Evolutionary conservation across 164 flowering plant genomes (phyloP).

Genomic region (Pachysandra terminalis): DNA sequence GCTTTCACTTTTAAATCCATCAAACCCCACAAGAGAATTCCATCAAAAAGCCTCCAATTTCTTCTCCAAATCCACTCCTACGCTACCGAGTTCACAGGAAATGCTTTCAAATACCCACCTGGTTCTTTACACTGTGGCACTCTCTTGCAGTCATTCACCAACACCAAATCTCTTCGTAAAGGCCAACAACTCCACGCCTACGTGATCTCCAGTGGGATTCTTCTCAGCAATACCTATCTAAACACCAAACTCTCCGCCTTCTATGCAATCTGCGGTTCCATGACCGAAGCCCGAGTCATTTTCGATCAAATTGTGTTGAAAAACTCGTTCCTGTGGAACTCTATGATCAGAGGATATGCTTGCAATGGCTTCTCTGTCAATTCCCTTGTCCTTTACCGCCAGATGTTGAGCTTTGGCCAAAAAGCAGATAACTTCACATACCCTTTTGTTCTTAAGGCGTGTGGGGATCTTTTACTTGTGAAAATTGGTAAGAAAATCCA

Average conservation of each 20-base stretch:
- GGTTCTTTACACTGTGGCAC: constrained; percentile 27
- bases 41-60: background rate
- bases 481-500: constrained; percentile 37
- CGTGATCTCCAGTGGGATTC: constrained; percentile 24
- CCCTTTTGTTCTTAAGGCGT: constrained; percentile 60
- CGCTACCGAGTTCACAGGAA: constrained; percentile 1
- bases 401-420: constrained; percentile 36
- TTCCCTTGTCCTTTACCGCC: constrained; percentile 32
- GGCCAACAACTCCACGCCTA: constrained; percentile 33
- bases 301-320: constrained; percentile 33
- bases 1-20: constrained; percentile 3
- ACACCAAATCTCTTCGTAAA: constrained; percentile 13
- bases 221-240: constrained; percentile 36
- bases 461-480: constrained; percentile 35
- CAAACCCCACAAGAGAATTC: background rate
- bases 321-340: constrained; percentile 49
- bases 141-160: constrained; percentile 24
- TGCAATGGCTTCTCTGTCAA: constrained; percentile 22
- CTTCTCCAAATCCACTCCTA: background rate
- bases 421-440: constrained; percentile 44
- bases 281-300: constrained; percentile 21
- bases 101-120: constrained; percentile 8
- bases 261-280: constrained; percentile 31
- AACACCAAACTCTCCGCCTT: constrained; percentile 40
- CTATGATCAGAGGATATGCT: constrained; percentile 50